Evolutionary conservation across 345 rosid species (phyloP).

Genomic region (Pugionium dolabratum): DNA sequence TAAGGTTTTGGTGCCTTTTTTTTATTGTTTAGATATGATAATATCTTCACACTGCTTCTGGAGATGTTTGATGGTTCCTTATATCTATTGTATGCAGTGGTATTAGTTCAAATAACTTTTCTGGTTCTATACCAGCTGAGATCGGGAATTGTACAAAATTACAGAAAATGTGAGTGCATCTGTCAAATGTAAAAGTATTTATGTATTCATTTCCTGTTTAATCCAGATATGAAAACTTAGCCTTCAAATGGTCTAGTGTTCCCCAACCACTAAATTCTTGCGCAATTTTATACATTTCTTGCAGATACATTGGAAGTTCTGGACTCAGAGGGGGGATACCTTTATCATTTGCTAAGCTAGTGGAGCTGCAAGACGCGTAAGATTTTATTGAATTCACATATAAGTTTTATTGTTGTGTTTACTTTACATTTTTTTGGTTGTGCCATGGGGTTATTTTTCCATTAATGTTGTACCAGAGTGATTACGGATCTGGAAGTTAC

Average conservation of each 20-base stretch:
- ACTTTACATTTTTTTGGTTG: constrained; percentile 4
- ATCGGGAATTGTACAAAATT: constrained; percentile 58
- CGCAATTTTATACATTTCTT: background rate
- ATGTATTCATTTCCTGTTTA: background rate
- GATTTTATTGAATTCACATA: background rate
- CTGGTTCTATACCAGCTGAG: constrained; percentile 65
- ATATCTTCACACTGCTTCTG: background rate
- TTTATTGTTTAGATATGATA: constrained; percentile 4
- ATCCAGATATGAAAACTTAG: background rate
- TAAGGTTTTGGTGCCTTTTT: constrained; percentile 40
- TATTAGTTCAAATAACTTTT: constrained; percentile 59
- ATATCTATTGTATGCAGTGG: constrained; percentile 36
- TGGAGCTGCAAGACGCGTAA: constrained; percentile 36
- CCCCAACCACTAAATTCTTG: background rate
- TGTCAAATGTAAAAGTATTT: background rate
- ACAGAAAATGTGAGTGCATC: constrained; percentile 54
- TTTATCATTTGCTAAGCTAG: constrained; percentile 47
- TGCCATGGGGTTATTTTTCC: background rate
- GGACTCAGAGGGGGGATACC: constrained; percentile 67
- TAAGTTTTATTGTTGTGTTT: constrained; percentile 1
- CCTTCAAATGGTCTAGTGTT: background rate
- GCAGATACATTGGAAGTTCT: constrained; percentile 57
- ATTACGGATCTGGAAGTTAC: constrained; percentile 50
- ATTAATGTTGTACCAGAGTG: constrained; percentile 38
- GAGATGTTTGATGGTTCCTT: constrained; percentile 10